phyloP scores from a whole-genome alignment of 306 rosid species.

The Geum urbanum region DNA sequence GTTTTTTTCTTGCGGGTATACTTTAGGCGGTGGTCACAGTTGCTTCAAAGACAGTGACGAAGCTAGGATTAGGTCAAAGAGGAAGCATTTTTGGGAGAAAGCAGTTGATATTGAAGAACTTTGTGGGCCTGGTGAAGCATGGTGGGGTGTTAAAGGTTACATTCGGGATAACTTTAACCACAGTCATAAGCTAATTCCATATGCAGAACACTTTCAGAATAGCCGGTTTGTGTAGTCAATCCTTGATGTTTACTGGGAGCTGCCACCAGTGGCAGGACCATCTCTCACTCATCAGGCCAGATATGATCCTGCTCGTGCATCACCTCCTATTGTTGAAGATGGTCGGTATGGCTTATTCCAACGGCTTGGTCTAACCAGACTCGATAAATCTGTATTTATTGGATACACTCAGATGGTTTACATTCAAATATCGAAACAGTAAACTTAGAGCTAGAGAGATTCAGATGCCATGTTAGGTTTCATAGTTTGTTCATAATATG shows the following conservation, averaged over 20 bases:
- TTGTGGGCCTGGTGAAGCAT: slow-evolving; percentile 83
- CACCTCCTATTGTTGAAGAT: slow-evolving; percentile 82
- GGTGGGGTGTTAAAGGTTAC: slow-evolving; percentile 99
- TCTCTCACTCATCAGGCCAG: slow-evolving; percentile 96
- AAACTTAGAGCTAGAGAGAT: slow-evolving; percentile 36
- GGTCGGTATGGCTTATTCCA: slow-evolving; percentile 81
- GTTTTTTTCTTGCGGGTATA: slow-evolving; percentile 20
- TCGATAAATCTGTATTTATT: slow-evolving; percentile 79
- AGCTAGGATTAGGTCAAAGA: slow-evolving; percentile 79
- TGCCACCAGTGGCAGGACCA: slow-evolving; percentile 96
- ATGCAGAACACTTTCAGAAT: slow-evolving; percentile 72
- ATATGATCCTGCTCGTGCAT: slow-evolving; percentile 90
- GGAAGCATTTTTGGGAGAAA: slow-evolving; percentile 87
- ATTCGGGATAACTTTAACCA: slow-evolving; percentile 88
- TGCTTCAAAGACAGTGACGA: slow-evolving; percentile 94
- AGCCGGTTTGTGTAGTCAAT: slow-evolving; percentile 79
- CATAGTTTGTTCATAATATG: slow-evolving; percentile 28
- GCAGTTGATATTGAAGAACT: slow-evolving; percentile 81
- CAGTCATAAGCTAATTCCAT: slow-evolving; percentile 59
- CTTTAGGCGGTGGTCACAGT: slow-evolving; percentile 94
- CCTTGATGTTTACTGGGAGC: slow-evolving; percentile 97
- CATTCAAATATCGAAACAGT: slow-evolving; percentile 73
- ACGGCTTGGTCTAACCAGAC: slow-evolving; percentile 65
- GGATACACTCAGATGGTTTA: slow-evolving; percentile 99
- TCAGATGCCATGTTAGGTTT: slow-evolving; percentile 26